Percentiles rank a stretch among this genome's conserved stretches.
phyloP scores from a whole-genome alignment of 768 basidiomycete species.

The Neoboletus brunneissimus region DNA sequence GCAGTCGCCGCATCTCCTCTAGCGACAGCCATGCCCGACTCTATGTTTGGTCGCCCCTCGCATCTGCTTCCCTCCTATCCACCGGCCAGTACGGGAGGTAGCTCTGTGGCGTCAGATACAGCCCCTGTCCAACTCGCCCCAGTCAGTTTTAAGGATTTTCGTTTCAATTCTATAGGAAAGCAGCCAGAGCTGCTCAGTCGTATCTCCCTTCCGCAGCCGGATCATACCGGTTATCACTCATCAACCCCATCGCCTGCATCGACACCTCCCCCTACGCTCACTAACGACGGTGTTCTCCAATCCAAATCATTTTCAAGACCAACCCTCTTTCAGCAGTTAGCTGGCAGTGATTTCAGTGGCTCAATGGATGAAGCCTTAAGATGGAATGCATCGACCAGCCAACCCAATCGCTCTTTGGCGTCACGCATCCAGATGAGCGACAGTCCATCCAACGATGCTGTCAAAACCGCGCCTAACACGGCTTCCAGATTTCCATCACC shows the following conservation, averaged over 20 bases:
- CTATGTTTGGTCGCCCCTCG: slow-evolving; percentile 29
- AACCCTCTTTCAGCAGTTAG: slow-evolving; percentile 22
- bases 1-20: slow-evolving; percentile 13
- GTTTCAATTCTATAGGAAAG: slow-evolving; percentile 54
- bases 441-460: not conserved
- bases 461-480: not conserved
- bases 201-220: slow-evolving; percentile 38
- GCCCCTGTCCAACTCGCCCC: slow-evolving; percentile 13
- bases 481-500: not conserved
- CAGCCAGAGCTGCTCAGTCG: slow-evolving; percentile 51
- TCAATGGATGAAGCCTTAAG: not conserved
- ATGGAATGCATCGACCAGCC: slow-evolving; percentile 2
- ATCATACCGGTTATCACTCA: slow-evolving; percentile 25
- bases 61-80: slow-evolving; percentile 22
- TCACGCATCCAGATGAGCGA: slow-evolving; percentile 24
- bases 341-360: not conserved
- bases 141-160: slow-evolving; percentile 39
- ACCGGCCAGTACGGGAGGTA: not conserved
- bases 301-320: slow-evolving; percentile 18
- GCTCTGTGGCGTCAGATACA: not conserved
- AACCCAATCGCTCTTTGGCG: slow-evolving; percentile 17
- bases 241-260: slow-evolving; percentile 23
- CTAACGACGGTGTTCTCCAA: not conserved
- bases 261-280: slow-evolving; percentile 1
- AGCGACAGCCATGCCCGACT: slow-evolving; percentile 25